Conservation (phyloP, 2,329 filamentous ascomycete genomes). For the Calonectria fujianensis region DNA sequence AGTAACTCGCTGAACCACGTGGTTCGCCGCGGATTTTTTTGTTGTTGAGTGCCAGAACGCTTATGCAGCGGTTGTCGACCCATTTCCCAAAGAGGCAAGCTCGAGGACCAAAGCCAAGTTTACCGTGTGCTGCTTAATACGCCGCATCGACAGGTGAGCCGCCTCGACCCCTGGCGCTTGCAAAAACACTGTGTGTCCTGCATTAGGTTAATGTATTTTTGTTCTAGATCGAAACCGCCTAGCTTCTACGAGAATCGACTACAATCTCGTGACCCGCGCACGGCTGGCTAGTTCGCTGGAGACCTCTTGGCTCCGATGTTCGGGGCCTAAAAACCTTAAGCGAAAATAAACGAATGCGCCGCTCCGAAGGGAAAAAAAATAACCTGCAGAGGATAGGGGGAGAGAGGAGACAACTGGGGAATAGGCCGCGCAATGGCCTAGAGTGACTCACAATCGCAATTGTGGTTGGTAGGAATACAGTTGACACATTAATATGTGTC, state of each 20-base stretch:
- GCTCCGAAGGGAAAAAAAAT: neutral
- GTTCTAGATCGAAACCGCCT: constrained; percentile 3
- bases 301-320: constrained; percentile 2
- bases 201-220: neutral
- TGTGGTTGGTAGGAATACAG: neutral
- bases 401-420: neutral
- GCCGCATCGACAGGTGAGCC: neutral
- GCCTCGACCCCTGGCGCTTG: neutral
- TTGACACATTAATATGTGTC: constrained; percentile 4
- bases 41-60: neutral
- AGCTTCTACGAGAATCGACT: neutral
- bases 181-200: neutral
- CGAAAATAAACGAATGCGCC: constrained; percentile 6
- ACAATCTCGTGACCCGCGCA: neutral
- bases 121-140: neutral
- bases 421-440: neutral
- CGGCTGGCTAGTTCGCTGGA: neutral
- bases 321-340: constrained; percentile 6
- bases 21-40: neutral
- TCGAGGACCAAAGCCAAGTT: constrained; percentile 1
- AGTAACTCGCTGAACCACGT: neutral
- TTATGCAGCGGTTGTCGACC: constrained; percentile 12
- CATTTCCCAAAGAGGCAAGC: constrained; percentile 20
- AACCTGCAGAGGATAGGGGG: neutral
- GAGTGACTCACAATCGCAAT: neutral